Evolutionary conservation across 2,329 filamentous ascomycete genomes (phyloP).

Genomic region (Septoria petroselini): DNA sequence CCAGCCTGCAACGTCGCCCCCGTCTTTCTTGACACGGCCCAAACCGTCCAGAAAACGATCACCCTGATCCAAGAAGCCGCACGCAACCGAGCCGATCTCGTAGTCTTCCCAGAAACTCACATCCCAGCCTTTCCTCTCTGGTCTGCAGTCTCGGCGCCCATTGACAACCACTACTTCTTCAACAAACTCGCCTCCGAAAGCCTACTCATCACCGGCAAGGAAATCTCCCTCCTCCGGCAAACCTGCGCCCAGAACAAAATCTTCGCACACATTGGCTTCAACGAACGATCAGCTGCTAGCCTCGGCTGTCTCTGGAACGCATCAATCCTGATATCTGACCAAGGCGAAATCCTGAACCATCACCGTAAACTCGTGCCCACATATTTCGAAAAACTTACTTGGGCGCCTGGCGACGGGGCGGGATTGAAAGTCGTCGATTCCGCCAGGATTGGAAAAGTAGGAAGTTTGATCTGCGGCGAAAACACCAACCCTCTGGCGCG

Average conservation of each 20-base stretch:
- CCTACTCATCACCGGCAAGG: conserved; percentile 47
- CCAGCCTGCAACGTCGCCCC: conserved; percentile 40
- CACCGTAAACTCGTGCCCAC: conserved; percentile 56
- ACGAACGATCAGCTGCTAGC: conserved; percentile 47
- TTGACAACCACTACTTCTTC: conserved; percentile 53
- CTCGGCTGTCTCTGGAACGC: conserved; percentile 52
- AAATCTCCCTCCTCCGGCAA: conserved; percentile 44
- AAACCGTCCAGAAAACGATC: conserved; percentile 50
- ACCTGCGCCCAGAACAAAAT: conserved; percentile 41
- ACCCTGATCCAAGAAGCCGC: conserved; percentile 47
- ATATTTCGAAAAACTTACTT: conserved; percentile 57
- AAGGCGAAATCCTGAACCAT: conserved; percentile 50
- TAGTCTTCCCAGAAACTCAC: conserved; percentile 55
- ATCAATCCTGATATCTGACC: conserved; percentile 47
- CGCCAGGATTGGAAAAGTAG: conserved; percentile 45
- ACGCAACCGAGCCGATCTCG: conserved; percentile 45
- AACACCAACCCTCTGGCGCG: conserved; percentile 57
- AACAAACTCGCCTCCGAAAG: conserved; percentile 47
- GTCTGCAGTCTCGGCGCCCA: conserved; percentile 47
- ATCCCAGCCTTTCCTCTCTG: conserved; percentile 56
- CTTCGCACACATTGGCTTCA: conserved; percentile 52
- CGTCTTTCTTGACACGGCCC: conserved; percentile 47
- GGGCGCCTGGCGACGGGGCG: conserved; percentile 53
- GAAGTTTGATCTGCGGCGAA: conserved; percentile 55
- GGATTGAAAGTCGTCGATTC: conserved; percentile 51